Evolutionary conservation across 2,329 filamentous ascomycete genomes (phyloP).

Genomic region (Fusarium coicis): DNA sequence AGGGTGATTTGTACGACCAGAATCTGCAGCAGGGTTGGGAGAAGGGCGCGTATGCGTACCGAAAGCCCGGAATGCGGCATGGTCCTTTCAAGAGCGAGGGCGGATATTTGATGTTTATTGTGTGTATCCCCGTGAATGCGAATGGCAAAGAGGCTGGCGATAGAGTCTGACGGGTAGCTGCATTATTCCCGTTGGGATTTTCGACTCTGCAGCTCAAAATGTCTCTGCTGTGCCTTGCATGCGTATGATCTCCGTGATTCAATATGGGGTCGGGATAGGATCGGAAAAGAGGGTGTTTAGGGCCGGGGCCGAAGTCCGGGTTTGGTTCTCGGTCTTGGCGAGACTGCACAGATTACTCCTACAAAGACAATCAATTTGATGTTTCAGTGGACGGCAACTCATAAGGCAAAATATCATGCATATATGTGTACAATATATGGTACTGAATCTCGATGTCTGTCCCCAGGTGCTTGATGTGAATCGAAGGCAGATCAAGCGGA

Average conservation of each 20-base stretch:
- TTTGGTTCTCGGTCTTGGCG: slow-evolving; percentile 10
- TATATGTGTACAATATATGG: too few relatives aligned
- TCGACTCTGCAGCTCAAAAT: not conserved
- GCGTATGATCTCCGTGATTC: not conserved
- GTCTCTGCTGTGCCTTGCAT: not conserved
- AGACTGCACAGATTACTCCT: not conserved
- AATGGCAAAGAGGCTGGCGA: slow-evolving; percentile 18
- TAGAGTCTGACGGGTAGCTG: slow-evolving; percentile 1
- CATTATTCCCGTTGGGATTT: not conserved
- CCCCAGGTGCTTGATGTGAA: not conserved
- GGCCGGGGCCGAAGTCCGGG: slow-evolving; percentile 15
- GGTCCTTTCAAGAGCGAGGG: slow-evolving; percentile 50
- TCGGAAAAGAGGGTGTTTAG: not conserved
- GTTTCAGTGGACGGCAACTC: too few relatives aligned
- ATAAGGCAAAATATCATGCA: not conserved
- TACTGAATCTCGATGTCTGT: not conserved
- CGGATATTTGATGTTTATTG: slow-evolving; percentile 50
- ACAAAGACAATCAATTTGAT: not conserved
- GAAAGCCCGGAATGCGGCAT: slow-evolving; percentile 53
- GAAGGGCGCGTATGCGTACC: slow-evolving; percentile 53
- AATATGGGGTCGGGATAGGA: not conserved
- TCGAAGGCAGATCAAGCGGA: not conserved
- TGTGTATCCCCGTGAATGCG: slow-evolving; percentile 34
- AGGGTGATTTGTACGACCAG: slow-evolving; percentile 50
- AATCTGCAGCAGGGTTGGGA: slow-evolving; percentile 46